phyloP scores from a whole-genome alignment of 176 grass and related monocot species.

The Bromus sterilis region DNA sequence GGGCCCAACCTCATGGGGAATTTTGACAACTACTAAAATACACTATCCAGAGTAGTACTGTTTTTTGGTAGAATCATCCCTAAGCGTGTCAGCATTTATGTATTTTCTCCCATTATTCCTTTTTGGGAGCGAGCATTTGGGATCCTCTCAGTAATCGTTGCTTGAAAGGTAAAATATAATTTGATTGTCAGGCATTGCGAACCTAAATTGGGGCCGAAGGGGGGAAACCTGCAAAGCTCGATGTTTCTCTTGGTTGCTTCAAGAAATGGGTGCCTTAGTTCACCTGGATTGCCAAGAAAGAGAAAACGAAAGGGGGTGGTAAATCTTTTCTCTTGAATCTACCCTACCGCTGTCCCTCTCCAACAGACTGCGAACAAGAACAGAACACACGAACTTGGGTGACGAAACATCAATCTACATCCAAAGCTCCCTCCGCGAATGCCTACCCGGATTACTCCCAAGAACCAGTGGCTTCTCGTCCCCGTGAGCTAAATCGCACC shows the following conservation, averaged over 20 bases:
- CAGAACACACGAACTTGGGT: neutral
- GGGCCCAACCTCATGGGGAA: neutral
- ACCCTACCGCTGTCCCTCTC: neutral
- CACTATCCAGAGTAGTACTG: neutral
- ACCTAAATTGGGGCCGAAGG: slow-evolving; percentile 13
- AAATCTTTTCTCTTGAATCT: neutral
- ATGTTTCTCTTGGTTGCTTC: neutral
- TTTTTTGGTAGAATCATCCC: neutral
- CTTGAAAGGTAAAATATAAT: neutral
- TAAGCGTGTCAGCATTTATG: neutral
- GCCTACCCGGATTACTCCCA: neutral
- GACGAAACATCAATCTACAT: neutral
- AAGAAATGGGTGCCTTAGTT: neutral
- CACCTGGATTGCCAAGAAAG: neutral
- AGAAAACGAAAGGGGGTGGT: neutral
- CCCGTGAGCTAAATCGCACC: slow-evolving; percentile 16
- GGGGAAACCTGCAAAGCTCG: neutral
- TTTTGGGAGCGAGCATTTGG: neutral
- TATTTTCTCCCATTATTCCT: neutral
- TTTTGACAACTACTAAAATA: neutral
- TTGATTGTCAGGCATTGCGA: neutral
- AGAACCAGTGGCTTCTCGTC: neutral
- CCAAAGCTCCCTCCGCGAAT: slow-evolving; percentile 15
- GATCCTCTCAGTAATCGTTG: neutral
- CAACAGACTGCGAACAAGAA: neutral